These are phyloP conservation scores for Taiozyma onychis DNA, from an alignment of 1,139 yeast genomes.

Conservation along the genomic window DNA sequence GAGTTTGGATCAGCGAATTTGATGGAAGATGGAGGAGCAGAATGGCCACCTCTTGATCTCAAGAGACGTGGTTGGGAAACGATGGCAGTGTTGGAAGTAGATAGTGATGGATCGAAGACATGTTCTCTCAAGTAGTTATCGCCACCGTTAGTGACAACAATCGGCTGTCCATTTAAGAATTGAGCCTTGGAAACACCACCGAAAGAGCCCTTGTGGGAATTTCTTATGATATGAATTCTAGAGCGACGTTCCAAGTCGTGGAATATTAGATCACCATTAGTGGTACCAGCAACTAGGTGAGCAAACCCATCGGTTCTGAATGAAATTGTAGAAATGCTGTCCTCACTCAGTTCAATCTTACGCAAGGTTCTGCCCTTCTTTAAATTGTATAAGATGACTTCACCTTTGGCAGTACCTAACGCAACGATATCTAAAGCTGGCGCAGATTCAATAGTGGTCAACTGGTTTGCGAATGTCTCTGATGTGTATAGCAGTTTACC, in stretches of 20 bases:
- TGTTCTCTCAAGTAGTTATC: slow-evolving; percentile 87
- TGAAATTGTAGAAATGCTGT: slow-evolving; percentile 53
- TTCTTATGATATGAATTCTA: slow-evolving; percentile 67
- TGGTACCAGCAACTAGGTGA: slow-evolving; percentile 75
- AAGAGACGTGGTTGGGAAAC: slow-evolving; percentile 88
- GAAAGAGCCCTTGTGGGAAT: slow-evolving; percentile 63
- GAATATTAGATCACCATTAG: slow-evolving; percentile 78
- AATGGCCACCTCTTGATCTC: slow-evolving; percentile 95
- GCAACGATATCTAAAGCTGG: slow-evolving; percentile 87
- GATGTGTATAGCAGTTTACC: slow-evolving; percentile 68
- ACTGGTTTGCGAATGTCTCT: slow-evolving; percentile 40
- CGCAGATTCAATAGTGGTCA: slow-evolving; percentile 68
- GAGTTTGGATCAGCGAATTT: slow-evolving; percentile 66
- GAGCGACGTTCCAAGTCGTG: slow-evolving; percentile 72
- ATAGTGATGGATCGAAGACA: slow-evolving; percentile 87
- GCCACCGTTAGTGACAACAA: slow-evolving; percentile 86
- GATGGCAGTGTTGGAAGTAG: slow-evolving; percentile 36
- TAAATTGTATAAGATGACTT: slow-evolving; percentile 59
- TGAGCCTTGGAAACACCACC: slow-evolving; percentile 80
- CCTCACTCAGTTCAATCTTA: slow-evolving; percentile 51
- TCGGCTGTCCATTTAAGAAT: slow-evolving; percentile 89
- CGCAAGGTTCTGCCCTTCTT: slow-evolving; percentile 58
- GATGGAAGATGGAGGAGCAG: slow-evolving; percentile 80
- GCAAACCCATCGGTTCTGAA: slow-evolving; percentile 91
- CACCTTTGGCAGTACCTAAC: slow-evolving; percentile 68